Evolutionary conservation across 2,329 filamentous ascomycete species (phyloP).

Genomic region (Pseudogymnoascus sp.): DNA sequence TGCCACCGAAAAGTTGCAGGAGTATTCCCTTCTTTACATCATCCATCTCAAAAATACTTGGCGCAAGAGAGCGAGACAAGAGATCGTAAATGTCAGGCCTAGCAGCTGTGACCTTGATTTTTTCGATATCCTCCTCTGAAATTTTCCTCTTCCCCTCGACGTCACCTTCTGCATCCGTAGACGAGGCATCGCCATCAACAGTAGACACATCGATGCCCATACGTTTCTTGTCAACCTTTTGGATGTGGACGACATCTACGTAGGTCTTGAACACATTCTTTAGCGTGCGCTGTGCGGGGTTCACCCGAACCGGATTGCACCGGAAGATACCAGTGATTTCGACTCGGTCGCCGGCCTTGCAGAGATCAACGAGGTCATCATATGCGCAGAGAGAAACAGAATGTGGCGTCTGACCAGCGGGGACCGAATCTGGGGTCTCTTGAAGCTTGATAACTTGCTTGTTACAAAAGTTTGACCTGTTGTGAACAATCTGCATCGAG

Average conservation of each 20-base stretch:
- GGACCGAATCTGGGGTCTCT: conserved; percentile 90
- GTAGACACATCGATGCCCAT: conserved; percentile 88
- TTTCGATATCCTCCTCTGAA: conserved; percentile 76
- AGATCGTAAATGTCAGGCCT: conserved; percentile 89
- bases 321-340: conserved; percentile 96
- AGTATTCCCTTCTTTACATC: conserved; percentile 98
- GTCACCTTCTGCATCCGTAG: conserved; percentile 50
- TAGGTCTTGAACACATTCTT: conserved; percentile 98
- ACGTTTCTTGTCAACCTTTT: conserved; percentile 92
- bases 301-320: conserved; percentile 85
- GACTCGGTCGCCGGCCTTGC: conserved; percentile 93
- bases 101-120: conserved; percentile 72
- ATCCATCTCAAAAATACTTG: conserved; percentile 95
- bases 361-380: conserved; percentile 93
- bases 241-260: conserved; percentile 87
- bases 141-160: conserved; percentile 80
- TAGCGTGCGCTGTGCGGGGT: conserved; percentile 82
- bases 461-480: conserved; percentile 87
- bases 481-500: conserved; percentile 97
- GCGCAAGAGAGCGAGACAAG: conserved; percentile 79
- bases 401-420: conserved; percentile 92
- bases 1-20: conserved; percentile 91
- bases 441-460: conserved; percentile 99
- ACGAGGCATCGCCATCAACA: conserved; percentile 63
- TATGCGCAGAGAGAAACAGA: conserved; percentile 95